Evolutionary conservation across 148 eudicot genomes (phyloP).

Genomic region (Rhododendron ovatum): DNA sequence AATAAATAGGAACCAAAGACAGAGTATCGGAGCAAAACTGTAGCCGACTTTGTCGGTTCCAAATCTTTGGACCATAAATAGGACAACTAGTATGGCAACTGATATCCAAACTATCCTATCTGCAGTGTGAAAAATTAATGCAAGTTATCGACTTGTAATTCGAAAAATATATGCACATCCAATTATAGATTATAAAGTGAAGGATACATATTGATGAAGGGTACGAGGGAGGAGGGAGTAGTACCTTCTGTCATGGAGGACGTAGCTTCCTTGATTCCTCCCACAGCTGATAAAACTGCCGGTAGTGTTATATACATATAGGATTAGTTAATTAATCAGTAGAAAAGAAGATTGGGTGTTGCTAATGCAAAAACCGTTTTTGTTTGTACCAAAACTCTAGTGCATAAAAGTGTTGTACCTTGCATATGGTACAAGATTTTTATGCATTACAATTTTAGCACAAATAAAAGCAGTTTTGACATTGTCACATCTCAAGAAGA

Average conservation of each 20-base stretch:
- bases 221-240: background rate
- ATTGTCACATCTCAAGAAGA: too few species aligned
- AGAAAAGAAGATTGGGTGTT: background rate
- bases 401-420: too few species aligned
- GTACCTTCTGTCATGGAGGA: conserved; percentile 13
- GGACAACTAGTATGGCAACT: background rate
- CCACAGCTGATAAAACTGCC: conserved; percentile 27
- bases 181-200: background rate
- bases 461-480: too few species aligned
- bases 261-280: conserved; percentile 19
- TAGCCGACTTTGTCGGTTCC: conserved; percentile 5
- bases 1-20: conserved; percentile 26
- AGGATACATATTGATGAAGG: background rate
- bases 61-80: background rate
- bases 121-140: background rate
- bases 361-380: too few species aligned
- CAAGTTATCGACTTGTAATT: too few species aligned
- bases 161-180: background rate
- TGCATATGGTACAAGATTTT: too few species aligned
- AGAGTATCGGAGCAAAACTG: conserved; percentile 27
- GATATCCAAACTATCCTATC: background rate
- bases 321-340: background rate
- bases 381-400: too few species aligned
- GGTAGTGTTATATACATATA: background rate
- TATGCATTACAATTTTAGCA: too few species aligned